phyloP scores from a whole-genome alignment of 2,329 filamentous ascomycete species.

The Triangularia verruculosa region DNA sequence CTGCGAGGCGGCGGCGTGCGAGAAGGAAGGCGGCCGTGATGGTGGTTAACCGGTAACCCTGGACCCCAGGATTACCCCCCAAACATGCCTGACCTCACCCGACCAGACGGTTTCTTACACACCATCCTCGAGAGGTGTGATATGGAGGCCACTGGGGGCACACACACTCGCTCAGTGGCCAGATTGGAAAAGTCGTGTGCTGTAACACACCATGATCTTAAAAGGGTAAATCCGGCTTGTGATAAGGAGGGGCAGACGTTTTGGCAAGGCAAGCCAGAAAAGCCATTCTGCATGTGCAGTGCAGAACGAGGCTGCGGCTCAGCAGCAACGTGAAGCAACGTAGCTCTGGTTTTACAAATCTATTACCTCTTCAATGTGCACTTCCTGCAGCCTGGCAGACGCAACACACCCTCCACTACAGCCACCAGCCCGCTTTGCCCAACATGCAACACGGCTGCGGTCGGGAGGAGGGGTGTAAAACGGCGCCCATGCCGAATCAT shows the following conservation, averaged over 20 bases:
- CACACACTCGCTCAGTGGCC: too few relatives aligned
- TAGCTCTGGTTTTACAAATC: neutral
- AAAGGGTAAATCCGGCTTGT: neutral
- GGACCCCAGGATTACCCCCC: neutral
- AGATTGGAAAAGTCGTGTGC: neutral
- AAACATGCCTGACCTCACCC: neutral
- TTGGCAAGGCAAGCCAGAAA: neutral
- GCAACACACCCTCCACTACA: neutral
- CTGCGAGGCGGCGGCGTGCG: neutral
- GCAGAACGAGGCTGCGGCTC: neutral
- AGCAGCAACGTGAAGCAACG: neutral
- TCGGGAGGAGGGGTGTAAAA: neutral
- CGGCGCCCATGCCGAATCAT: neutral
- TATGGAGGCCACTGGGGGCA: neutral
- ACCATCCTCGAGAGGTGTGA: neutral
- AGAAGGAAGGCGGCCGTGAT: neutral
- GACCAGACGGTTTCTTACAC: neutral
- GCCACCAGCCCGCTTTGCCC: neutral
- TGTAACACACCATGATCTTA: neutral
- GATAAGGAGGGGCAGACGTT: neutral
- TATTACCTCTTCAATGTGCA: neutral
- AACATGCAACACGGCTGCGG: neutral
- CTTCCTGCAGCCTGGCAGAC: neutral
- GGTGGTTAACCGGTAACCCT: neutral
- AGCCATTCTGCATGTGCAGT: neutral